A percentile compares a stretch with the other conserved stretches of the same genome.
These are phyloP conservation scores for Blepharisma stoltei DNA, from an alignment of 73 alveolate species.

Conservation along the genomic window DNA sequence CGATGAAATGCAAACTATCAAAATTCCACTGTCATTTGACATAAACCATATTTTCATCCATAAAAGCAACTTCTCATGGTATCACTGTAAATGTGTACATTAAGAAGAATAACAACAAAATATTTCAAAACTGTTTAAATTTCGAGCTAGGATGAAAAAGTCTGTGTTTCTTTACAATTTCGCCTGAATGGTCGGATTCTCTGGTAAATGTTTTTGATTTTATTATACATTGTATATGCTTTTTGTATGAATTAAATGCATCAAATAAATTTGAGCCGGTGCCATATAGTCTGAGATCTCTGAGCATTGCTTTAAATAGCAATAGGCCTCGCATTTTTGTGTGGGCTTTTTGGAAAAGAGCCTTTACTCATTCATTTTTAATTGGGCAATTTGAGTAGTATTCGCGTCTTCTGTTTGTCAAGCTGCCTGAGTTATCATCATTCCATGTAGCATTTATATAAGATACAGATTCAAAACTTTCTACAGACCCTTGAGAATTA, in stretches of 20 bases:
- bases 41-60: too few species aligned
- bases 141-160: not conserved
- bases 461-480: too few species aligned
- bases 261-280: constrained; percentile 16
- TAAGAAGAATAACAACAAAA: not conserved
- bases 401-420: too few species aligned
- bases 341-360: not conserved
- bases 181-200: not conserved
- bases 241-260: not conserved
- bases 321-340: not conserved
- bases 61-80: constrained; percentile 15
- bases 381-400: not conserved
- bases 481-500: too few species aligned
- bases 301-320: not conserved
- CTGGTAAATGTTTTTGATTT: not conserved
- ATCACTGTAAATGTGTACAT: constrained; percentile 5
- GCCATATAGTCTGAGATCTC: not conserved
- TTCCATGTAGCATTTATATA: too few species aligned
- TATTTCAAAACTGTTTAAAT: constrained; percentile 1
- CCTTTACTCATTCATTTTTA: not conserved
- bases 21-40: too few species aligned
- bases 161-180: not conserved
- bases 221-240: not conserved
- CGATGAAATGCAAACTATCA: too few species aligned
- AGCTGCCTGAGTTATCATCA: too few species aligned